phyloP scores from a whole-genome alignment of 768 basidiomycete species.

The Mycena rebaudengoi region DNA sequence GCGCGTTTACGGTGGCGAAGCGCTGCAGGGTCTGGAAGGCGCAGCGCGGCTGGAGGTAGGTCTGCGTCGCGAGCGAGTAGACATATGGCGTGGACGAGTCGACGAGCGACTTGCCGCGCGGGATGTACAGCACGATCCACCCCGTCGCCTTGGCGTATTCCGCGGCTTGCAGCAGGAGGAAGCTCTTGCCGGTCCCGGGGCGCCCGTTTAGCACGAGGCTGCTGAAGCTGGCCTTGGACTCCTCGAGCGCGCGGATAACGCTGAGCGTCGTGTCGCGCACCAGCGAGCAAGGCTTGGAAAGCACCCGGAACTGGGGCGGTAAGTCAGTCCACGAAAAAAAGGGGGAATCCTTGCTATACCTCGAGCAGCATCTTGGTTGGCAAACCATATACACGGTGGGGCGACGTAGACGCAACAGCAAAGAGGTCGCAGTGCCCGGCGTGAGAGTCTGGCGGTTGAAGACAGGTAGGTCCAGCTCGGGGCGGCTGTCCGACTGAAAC shows the following conservation, averaged over 20 bases:
- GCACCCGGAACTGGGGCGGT: slow-evolving; percentile 64
- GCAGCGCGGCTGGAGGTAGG: slow-evolving; percentile 76
- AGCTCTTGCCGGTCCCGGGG: slow-evolving; percentile 84
- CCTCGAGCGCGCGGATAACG: background rate
- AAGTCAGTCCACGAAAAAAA: background rate
- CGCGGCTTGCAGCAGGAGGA: slow-evolving; percentile 78
- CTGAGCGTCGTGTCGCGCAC: slow-evolving; percentile 54
- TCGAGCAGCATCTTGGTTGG: slow-evolving; percentile 77
- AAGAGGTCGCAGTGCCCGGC: slow-evolving; percentile 39
- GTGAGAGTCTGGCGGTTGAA: slow-evolving; percentile 44
- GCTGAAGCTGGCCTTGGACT: slow-evolving; percentile 45
- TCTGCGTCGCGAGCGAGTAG: slow-evolving; percentile 80
- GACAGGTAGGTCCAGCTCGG: slow-evolving; percentile 46
- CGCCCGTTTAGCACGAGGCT: slow-evolving; percentile 56
- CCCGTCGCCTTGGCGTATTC: slow-evolving; percentile 64
- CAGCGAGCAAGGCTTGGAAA: slow-evolving; percentile 77
- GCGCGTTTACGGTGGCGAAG: slow-evolving; percentile 65
- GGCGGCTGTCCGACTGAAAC: slow-evolving; percentile 47
- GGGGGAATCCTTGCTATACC: slow-evolving; percentile 55
- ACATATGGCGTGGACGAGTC: slow-evolving; percentile 77
- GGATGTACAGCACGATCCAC: slow-evolving; percentile 89
- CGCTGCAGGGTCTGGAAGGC: slow-evolving; percentile 72
- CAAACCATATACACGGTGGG: slow-evolving; percentile 73
- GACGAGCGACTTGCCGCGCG: slow-evolving; percentile 63
- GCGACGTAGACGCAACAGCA: slow-evolving; percentile 22